A percentile compares a stretch with the other conserved stretches of the same genome.
Conservation (phyloP, 495 filamentous ascomycete genomes). For the Baudoinia panamericana region DNA sequence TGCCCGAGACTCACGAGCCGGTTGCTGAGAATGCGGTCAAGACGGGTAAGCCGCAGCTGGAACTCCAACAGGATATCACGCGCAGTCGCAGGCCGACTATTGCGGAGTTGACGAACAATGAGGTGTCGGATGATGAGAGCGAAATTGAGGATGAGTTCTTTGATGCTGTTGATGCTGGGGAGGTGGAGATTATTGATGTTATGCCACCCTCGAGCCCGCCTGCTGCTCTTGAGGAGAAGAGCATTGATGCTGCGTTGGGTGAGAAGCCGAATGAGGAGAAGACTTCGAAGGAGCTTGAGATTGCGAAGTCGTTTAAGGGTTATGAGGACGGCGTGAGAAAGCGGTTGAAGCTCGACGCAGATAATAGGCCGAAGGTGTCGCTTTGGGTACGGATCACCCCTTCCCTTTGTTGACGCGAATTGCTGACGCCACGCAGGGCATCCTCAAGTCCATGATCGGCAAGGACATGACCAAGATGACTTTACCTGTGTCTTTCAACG, state of each 20-base stretch:
- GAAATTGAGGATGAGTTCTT: constrained; percentile 93
- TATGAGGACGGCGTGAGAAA: constrained; percentile 77
- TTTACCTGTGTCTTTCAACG: constrained; percentile 94
- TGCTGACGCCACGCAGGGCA: constrained; percentile 48
- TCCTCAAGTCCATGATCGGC: constrained; percentile 98
- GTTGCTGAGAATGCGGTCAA: not conserved
- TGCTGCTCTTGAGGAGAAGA: constrained; percentile 27
- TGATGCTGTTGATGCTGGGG: constrained; percentile 87
- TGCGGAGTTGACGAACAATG: constrained; percentile 41
- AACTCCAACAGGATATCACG: constrained; percentile 5
- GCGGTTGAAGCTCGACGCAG: constrained; percentile 76
- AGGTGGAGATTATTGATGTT: constrained; percentile 61
- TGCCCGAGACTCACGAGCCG: constrained; percentile 31
- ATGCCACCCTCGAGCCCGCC: constrained; percentile 33
- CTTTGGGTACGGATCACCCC: constrained; percentile 61
- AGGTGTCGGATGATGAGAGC: constrained; percentile 49
- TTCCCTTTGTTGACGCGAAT: not conserved
- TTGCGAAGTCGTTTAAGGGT: constrained; percentile 67
- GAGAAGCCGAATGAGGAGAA: not conserved
- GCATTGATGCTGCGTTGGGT: constrained; percentile 30
- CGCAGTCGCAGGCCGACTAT: constrained; percentile 47
- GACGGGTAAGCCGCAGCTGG: not conserved
- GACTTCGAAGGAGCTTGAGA: constrained; percentile 32
- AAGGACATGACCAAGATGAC: constrained; percentile 99
- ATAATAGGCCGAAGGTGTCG: constrained; percentile 85